A percentile compares a stretch with the other conserved stretches of the same genome.
Conservation (phyloP, 2,329 filamentous ascomycete genomes). For the Leptosphaerulina australis region DNA sequence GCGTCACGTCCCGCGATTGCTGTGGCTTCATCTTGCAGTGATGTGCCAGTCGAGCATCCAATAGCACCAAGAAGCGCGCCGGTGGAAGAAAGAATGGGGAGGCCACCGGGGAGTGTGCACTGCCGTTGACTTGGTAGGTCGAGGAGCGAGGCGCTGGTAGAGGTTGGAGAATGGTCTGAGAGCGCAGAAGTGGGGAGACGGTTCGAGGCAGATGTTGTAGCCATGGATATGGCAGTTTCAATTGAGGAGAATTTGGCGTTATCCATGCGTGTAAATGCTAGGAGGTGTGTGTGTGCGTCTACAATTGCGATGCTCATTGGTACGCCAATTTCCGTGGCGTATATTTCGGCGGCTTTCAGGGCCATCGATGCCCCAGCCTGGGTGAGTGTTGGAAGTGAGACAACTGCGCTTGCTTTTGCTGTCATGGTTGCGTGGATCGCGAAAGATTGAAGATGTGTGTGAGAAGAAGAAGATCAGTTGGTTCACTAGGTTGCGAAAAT, state of each 20-base stretch:
- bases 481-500: neutral
- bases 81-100: constrained; percentile 55
- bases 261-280: constrained; percentile 57
- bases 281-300: constrained; percentile 51
- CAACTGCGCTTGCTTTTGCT: constrained; percentile 20
- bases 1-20: constrained; percentile 59
- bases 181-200: constrained; percentile 58
- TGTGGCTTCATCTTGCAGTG: constrained; percentile 59
- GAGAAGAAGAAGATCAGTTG: too few relatives aligned
- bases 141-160: constrained; percentile 57
- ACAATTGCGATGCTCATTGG: constrained; percentile 57
- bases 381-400: constrained; percentile 36
- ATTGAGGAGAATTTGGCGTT: constrained; percentile 57
- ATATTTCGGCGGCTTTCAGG: constrained; percentile 35
- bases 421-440: constrained; percentile 16
- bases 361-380: constrained; percentile 39
- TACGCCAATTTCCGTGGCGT: constrained; percentile 35
- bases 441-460: neutral
- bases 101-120: constrained; percentile 58
- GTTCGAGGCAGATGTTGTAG: constrained; percentile 62
- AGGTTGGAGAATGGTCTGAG: constrained; percentile 56
- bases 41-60: constrained; percentile 60
- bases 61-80: constrained; percentile 59
- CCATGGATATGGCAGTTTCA: constrained; percentile 67
- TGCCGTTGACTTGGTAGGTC: constrained; percentile 58